Evolutionary conservation across 495 filamentous ascomycete genomes (phyloP).

Genomic region (Penicillium atrosanguineum): DNA sequence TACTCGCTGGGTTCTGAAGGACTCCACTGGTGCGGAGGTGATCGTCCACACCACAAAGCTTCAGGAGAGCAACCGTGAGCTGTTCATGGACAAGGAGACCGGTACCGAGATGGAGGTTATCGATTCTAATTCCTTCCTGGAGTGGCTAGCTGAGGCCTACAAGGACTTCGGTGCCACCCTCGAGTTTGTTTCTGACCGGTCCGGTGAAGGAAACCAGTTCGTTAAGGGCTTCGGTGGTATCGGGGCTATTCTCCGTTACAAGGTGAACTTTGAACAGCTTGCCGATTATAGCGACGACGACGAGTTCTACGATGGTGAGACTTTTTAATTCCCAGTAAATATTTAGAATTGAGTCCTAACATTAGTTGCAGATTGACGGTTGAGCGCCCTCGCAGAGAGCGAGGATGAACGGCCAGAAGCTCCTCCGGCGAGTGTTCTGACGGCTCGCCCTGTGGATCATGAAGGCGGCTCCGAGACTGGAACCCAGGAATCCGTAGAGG

Average conservation of each 20-base stretch:
- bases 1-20: constrained; percentile 85
- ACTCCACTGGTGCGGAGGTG: constrained; percentile 63
- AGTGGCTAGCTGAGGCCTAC: constrained; percentile 98
- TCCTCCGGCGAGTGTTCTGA: constrained; percentile 60
- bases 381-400: constrained; percentile 81
- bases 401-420: constrained; percentile 81
- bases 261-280: constrained; percentile 99
- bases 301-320: constrained; percentile 92
- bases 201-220: constrained; percentile 98
- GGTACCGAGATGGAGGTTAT: constrained; percentile 95
- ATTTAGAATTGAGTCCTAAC: constrained; percentile 13
- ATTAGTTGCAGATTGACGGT: constrained; percentile 75
- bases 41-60: constrained; percentile 85
- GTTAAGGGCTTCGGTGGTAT: constrained; percentile 99
- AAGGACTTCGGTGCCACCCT: constrained; percentile 95
- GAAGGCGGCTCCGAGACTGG: constrained; percentile 36
- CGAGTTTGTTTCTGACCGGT: constrained; percentile 96
- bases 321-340: neutral
- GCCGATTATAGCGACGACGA: constrained; percentile 94
- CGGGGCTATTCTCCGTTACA: constrained; percentile 95
- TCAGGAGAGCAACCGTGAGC: constrained; percentile 74
- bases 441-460: constrained; percentile 51
- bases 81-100: constrained; percentile 92
- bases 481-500: constrained; percentile 34
- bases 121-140: constrained; percentile 84